Percentiles rank a stretch among this genome's conserved stretches.
These are phyloP conservation scores for Ustilago cynodontis DNA, from an alignment of 1,284 basidiomycete genomes.

Conservation along the genomic window DNA sequence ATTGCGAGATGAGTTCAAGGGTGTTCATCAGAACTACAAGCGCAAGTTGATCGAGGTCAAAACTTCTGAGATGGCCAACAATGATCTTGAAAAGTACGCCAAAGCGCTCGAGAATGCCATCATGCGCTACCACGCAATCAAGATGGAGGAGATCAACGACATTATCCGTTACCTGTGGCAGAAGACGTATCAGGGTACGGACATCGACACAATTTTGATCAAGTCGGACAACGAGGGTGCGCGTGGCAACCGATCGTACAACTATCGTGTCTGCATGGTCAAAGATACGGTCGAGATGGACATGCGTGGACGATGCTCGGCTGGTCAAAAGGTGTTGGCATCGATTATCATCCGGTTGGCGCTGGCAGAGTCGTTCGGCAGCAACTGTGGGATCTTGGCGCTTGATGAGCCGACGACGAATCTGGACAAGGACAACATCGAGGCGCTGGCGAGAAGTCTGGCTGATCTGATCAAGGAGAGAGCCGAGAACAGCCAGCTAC, in stretches of 20 bases:
- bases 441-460: slow-evolving; percentile 89
- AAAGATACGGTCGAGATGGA: slow-evolving; percentile 99
- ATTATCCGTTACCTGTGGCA: slow-evolving; percentile 83
- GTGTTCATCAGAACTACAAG: slow-evolving; percentile 85
- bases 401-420: slow-evolving; percentile 99
- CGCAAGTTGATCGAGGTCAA: slow-evolving; percentile 95
- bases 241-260: slow-evolving; percentile 78
- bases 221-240: slow-evolving; percentile 90
- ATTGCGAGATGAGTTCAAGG: slow-evolving; percentile 83
- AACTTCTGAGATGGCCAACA: slow-evolving; percentile 68
- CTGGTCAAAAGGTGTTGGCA: slow-evolving; percentile 98
- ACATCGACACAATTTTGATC: slow-evolving; percentile 98
- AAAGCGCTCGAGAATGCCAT: slow-evolving; percentile 95
- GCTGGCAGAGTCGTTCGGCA: slow-evolving; percentile 94
- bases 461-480: slow-evolving; percentile 75
- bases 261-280: slow-evolving; percentile 95
- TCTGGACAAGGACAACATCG: slow-evolving; percentile 94
- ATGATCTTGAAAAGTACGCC: slow-evolving; percentile 88
- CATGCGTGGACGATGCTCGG: slow-evolving; percentile 98
- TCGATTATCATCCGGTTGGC: slow-evolving; percentile 99
- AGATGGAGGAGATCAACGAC: slow-evolving; percentile 99
- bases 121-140: slow-evolving; percentile 97
- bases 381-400: slow-evolving; percentile 96
- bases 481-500: slow-evolving; percentile 85
- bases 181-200: slow-evolving; percentile 98